A percentile compares a stretch with the other conserved stretches of the same genome.
Evolutionary conservation across 306 rosid species (phyloP).

Genomic region (Cucurbita maxima): DNA sequence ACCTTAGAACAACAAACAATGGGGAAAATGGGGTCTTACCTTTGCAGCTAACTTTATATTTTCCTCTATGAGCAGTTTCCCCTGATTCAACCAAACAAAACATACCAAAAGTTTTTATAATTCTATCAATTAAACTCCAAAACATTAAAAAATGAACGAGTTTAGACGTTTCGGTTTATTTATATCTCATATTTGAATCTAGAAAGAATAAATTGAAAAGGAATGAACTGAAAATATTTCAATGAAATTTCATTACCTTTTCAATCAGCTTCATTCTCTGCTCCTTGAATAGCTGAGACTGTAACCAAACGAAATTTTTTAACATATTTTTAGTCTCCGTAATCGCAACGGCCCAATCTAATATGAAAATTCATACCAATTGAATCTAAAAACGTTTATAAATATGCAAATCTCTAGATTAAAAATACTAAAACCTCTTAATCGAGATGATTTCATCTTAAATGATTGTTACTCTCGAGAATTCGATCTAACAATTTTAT

Average conservation of each 20-base stretch:
- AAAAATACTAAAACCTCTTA: no score
- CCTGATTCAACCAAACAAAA: background rate
- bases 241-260: background rate
- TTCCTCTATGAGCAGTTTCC: slow-evolving; percentile 1
- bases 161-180: no score
- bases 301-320: background rate
- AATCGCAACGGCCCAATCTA: no score
- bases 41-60: slow-evolving; percentile 1
- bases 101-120: no score
- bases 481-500: no score
- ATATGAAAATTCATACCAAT: no score
- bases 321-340: background rate
- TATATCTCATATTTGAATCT: background rate
- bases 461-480: no score
- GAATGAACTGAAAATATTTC: background rate
- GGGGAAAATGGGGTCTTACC: background rate
- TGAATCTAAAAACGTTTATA: no score
- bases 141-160: no score
- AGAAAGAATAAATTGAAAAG: background rate
- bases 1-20: background rate
- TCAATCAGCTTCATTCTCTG: background rate
- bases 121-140: no score
- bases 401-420: no score
- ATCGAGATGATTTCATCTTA: no score
- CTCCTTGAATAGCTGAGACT: slow-evolving; percentile 4